A percentile compares a stretch with the other conserved stretches of the same genome.
Conservation (phyloP, 2,329 filamentous ascomycete genomes). For the Rhinocladiella similis region DNA sequence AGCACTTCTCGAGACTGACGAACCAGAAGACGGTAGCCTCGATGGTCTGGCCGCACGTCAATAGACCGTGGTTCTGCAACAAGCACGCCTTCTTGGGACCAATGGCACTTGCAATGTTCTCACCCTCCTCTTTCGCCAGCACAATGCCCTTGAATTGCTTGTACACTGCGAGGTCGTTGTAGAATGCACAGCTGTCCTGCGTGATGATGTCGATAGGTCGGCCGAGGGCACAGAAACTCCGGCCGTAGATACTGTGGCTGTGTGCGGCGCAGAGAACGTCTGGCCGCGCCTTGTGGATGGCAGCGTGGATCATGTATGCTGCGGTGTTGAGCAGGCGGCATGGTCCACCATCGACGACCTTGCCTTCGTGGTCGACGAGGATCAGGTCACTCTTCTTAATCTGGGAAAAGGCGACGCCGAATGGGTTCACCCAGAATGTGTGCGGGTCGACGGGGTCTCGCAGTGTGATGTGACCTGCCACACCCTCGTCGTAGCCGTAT, state of each 20-base stretch:
- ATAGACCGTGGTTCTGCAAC: slow-evolving; percentile 43
- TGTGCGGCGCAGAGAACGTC: slow-evolving; percentile 61
- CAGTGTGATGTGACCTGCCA: slow-evolving; percentile 60
- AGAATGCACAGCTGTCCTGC: slow-evolving; percentile 57
- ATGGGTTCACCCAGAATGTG: slow-evolving; percentile 50
- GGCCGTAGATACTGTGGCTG: slow-evolving; percentile 59
- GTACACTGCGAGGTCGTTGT: slow-evolving; percentile 45
- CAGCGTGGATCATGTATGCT: slow-evolving; percentile 62
- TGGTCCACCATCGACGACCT: slow-evolving; percentile 42
- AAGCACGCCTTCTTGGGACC: slow-evolving; percentile 44
- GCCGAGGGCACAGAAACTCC: slow-evolving; percentile 63
- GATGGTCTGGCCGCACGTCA: slow-evolving; percentile 43
- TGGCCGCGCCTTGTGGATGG: slow-evolving; percentile 59
- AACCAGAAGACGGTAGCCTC: slow-evolving; percentile 57
- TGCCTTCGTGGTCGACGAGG: slow-evolving; percentile 41
- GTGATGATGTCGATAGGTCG: slow-evolving; percentile 60
- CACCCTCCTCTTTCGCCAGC: slow-evolving; percentile 41
- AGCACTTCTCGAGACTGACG: slow-evolving; percentile 55
- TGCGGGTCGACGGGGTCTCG: slow-evolving; percentile 54
- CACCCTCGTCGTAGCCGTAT: slow-evolving; percentile 59
- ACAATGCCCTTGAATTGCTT: slow-evolving; percentile 41
- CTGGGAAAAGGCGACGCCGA: slow-evolving; percentile 22
- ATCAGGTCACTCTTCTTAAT: slow-evolving; percentile 45
- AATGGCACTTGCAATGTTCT: slow-evolving; percentile 39
- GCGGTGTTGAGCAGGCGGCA: slow-evolving; percentile 43